Percentiles rank a stretch among this genome's conserved stretches.
Conservation (phyloP, 805 yeast species). For the Cyberlindnera samutprakarnensis region DNA sequence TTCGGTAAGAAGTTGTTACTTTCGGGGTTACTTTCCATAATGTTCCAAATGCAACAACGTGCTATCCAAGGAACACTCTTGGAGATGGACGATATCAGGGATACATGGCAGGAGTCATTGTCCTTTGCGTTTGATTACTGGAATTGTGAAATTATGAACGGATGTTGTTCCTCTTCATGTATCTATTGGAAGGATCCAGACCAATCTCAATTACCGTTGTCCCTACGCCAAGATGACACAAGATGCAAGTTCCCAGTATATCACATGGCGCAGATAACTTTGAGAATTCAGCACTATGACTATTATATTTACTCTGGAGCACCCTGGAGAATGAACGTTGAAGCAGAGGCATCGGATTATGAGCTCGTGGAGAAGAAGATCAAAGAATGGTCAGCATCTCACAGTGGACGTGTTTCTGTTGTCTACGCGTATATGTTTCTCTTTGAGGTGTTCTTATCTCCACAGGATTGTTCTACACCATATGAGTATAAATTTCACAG, state of each 20-base stretch:
- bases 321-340: constrained; percentile 70
- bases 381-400: constrained; percentile 41
- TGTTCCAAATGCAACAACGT: constrained; percentile 67
- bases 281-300: constrained; percentile 71
- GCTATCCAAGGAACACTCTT: constrained; percentile 50
- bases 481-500: constrained; percentile 39
- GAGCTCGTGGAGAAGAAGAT: constrained; percentile 42
- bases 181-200: constrained; percentile 16
- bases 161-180: constrained; percentile 23
- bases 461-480: constrained; percentile 36
- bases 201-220: constrained; percentile 12
- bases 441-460: constrained; percentile 53
- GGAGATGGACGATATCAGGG: constrained; percentile 33
- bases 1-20: constrained; percentile 63
- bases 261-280: constrained; percentile 65
- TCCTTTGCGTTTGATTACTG: constrained; percentile 67
- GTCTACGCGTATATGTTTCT: constrained; percentile 55
- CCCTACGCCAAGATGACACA: constrained; percentile 27
- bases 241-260: constrained; percentile 61
- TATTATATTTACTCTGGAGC: constrained; percentile 76
- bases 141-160: constrained; percentile 39
- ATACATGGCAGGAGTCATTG: constrained; percentile 65
- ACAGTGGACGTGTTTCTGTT: constrained; percentile 43
- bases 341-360: constrained; percentile 44
- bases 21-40: constrained; percentile 58